Percentiles rank a stretch among this genome's conserved stretches.
Conservation (phyloP, 2,329 filamentous ascomycete species). For the Fusarium tupiense region DNA sequence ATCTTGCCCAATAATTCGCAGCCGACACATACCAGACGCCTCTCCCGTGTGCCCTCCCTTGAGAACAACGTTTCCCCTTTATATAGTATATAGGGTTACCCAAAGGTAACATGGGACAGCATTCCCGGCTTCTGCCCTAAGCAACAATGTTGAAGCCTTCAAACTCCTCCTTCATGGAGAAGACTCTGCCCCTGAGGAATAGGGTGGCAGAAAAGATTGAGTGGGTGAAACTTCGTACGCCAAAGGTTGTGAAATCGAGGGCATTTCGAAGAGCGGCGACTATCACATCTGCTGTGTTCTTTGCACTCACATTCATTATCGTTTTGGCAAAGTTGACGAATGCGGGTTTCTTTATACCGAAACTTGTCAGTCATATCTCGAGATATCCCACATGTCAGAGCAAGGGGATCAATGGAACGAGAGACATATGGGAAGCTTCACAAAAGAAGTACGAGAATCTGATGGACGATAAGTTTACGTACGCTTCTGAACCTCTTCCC, state of each 20-base stretch:
- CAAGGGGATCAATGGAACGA: conserved; percentile 21
- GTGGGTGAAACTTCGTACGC: conserved; percentile 12
- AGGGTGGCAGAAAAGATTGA: conserved; percentile 9
- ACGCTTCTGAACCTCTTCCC: neutral
- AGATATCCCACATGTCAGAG: conserved; percentile 31
- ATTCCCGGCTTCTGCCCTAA: neutral
- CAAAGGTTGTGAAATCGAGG: conserved; percentile 29
- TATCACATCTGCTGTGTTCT: conserved; percentile 12
- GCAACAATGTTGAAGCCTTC: conserved; percentile 28
- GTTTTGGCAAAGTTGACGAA: conserved; percentile 30
- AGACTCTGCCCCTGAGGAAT: conserved; percentile 6
- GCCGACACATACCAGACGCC: conserved; percentile 20
- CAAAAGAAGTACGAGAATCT: conserved; percentile 40
- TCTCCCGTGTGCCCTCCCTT: conserved; percentile 16
- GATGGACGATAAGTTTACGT: conserved; percentile 48
- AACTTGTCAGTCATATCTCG: conserved; percentile 27
- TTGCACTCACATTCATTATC: conserved; percentile 25
- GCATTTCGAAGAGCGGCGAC: conserved; percentile 27
- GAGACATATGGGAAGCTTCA: conserved; percentile 35
- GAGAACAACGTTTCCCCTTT: neutral
- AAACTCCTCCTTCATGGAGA: conserved; percentile 17
- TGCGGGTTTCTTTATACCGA: conserved; percentile 26
- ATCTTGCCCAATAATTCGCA: neutral
- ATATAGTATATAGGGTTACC: neutral
- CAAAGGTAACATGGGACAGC: neutral